Evolutionary conservation across 1,284 basidiomycete genomes (phyloP), one percentile per base, ranked within the genome.

Genomic region (Heterobasidion annosum): DNA sequence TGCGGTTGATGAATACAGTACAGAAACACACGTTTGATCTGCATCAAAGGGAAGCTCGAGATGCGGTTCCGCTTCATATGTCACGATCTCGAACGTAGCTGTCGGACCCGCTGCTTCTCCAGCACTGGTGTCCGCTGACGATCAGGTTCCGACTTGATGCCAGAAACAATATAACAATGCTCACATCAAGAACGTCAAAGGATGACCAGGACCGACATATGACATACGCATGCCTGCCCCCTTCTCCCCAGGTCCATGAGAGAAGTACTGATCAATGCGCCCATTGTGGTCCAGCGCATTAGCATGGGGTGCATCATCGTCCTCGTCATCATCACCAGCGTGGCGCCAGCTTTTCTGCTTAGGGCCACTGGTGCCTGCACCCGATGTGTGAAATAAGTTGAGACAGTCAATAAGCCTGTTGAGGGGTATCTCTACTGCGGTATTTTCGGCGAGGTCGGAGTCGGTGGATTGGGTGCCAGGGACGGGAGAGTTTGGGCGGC

Each of bases 351-450:
- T 73, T 74, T 78, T 81, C 54, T 70, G 73, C 62, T 72, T 80
- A 54, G 67, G 64, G 48, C 64, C 65, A 25, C 67, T 58, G 8
- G 69, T 70, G 32, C 67, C 58, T 37, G 16, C 35, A 52, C 72
- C 72, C 1, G 89, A 90, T 6, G 91, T 91, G 10, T 94, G 93
- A 63, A 95, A 97, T 54, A 97, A 85, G 66, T 95, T 93, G 45
- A 98, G 76, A 62, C 91, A 94, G 62, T 95, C 92, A 55, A 96
- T 79, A 54, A 96, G 71, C 0, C 85, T 86, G 64, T 83, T 81
- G 34, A 98, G 78, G 3, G 86, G 86, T 55, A 97, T 77, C 65
- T 95, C 91, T 63, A 97, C 93, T 0, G 79, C 76, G 8, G 75
- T 79, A 34, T 55, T 65, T 54, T 62, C 62, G 16, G 68, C 61